phyloP scores from a whole-genome alignment of 164 flowering plant species.

The Piper longum region DNA sequence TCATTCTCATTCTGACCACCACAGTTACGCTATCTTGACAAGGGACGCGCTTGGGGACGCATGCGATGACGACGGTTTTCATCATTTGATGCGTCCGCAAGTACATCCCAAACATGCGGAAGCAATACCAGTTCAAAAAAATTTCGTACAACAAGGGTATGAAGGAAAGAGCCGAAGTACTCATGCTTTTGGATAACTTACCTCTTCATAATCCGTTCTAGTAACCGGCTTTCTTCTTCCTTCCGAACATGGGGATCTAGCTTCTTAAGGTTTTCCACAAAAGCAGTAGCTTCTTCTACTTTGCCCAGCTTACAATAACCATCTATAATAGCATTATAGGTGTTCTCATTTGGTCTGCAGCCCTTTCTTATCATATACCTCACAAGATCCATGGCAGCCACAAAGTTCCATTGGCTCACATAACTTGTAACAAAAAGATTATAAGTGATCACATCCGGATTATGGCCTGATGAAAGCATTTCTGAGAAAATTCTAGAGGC shows the following conservation, averaged over 20 bases:
- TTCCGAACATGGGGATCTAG: constrained; percentile 47
- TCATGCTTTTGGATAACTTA: constrained; percentile 7
- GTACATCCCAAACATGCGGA: no score
- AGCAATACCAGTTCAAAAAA: no score
- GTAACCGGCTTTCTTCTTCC: constrained; percentile 40
- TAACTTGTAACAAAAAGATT: constrained; percentile 74
- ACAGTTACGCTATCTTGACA: no score
- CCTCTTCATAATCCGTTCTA: constrained; percentile 30
- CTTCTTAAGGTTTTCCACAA: constrained; percentile 38
- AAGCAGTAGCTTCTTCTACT: constrained; percentile 47
- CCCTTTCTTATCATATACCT: constrained; percentile 68
- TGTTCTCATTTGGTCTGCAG: constrained; percentile 58
- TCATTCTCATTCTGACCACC: no score
- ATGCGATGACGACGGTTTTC: no score
- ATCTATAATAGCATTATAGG: constrained; percentile 81
- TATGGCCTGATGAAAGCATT: constrained; percentile 43
- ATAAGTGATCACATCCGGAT: constrained; percentile 68
- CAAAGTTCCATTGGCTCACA: constrained; percentile 70
- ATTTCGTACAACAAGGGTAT: no score
- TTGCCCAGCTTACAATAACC: constrained; percentile 61
- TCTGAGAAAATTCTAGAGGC: constrained; percentile 70
- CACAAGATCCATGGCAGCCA: constrained; percentile 67
- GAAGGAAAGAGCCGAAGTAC: no score
- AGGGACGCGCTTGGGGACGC: no score
- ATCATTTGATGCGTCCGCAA: no score